Conservation (phyloP, 305 asterid species). For the Ilex paraguariensis region DNA sequence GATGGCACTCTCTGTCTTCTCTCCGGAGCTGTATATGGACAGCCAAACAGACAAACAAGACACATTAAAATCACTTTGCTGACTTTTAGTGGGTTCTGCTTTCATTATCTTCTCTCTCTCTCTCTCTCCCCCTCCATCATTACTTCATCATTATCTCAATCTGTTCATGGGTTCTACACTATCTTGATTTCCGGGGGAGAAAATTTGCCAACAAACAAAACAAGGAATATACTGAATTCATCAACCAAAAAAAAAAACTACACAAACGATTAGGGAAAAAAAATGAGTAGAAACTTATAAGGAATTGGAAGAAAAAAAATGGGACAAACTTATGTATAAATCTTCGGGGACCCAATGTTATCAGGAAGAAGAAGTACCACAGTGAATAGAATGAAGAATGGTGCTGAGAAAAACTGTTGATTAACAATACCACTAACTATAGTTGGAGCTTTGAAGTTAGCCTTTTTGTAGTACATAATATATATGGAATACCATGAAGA, state of each 20-base stretch:
- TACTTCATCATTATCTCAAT: conserved; percentile 66
- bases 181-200: conserved; percentile 60
- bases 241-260: not conserved
- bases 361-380: not conserved
- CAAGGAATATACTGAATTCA: not conserved
- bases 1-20: conserved; percentile 98
- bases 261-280: not conserved
- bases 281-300: not conserved
- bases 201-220: conserved; percentile 5
- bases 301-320: conserved; percentile 14
- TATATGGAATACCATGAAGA: conserved; percentile 5
- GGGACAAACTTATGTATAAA: not conserved
- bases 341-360: no score
- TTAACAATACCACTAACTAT: conserved; percentile 25
- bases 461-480: conserved; percentile 1
- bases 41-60: conserved; percentile 35
- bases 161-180: conserved; percentile 7
- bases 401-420: conserved; percentile 22
- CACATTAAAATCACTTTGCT: conserved; percentile 41
- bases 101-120: conserved; percentile 5
- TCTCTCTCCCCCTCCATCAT: conserved; percentile 33
- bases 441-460: conserved; percentile 15
- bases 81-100: conserved; percentile 46
- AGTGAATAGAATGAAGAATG: not conserved
- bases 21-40: conserved; percentile 79